Evolutionary conservation across 2,329 filamentous ascomycete genomes (phyloP).

Genomic region (Aspergillus costaricaensis): DNA sequence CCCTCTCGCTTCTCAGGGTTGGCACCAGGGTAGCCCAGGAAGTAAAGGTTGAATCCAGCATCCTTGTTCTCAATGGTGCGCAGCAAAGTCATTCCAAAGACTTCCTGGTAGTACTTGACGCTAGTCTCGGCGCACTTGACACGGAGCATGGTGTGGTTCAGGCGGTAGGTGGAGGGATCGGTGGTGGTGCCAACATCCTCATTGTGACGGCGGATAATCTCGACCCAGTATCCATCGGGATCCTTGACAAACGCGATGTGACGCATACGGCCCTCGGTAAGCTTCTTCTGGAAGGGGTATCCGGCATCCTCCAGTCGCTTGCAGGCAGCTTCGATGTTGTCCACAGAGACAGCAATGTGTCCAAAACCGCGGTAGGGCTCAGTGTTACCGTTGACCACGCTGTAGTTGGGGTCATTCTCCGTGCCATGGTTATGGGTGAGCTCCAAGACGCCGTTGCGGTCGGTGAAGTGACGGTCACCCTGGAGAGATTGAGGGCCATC

Average conservation of each 20-base stretch:
- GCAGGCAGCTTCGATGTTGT: conserved; percentile 87
- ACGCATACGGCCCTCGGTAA: conserved; percentile 83
- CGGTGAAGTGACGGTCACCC: conserved; percentile 70
- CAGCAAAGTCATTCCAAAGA: conserved; percentile 83
- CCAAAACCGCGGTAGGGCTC: conserved; percentile 83
- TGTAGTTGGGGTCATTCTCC: conserved; percentile 78
- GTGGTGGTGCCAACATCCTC: conserved; percentile 72
- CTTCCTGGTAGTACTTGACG: conserved; percentile 78
- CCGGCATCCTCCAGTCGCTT: conserved; percentile 85
- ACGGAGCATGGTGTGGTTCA: conserved; percentile 75
- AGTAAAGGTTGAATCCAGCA: conserved; percentile 85
- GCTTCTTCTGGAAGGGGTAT: conserved; percentile 93
- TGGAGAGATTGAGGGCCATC: conserved; percentile 75
- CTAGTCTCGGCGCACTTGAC: conserved; percentile 79
- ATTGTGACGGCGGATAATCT: conserved; percentile 66
- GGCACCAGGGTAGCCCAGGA: conserved; percentile 73
- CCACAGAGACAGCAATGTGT: conserved; percentile 80
- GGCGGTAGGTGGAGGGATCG: conserved; percentile 71
- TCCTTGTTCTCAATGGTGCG: conserved; percentile 70
- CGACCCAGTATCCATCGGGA: conserved; percentile 76
- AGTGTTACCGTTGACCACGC: conserved; percentile 83
- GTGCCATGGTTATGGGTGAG: conserved; percentile 85
- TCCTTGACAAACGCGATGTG: conserved; percentile 89
- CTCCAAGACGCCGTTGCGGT: conserved; percentile 88
- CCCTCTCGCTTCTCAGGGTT: conserved; percentile 55